Evolutionary conservation across 2,329 filamentous ascomycete species (phyloP).

Genomic region (Diaporthe citri): DNA sequence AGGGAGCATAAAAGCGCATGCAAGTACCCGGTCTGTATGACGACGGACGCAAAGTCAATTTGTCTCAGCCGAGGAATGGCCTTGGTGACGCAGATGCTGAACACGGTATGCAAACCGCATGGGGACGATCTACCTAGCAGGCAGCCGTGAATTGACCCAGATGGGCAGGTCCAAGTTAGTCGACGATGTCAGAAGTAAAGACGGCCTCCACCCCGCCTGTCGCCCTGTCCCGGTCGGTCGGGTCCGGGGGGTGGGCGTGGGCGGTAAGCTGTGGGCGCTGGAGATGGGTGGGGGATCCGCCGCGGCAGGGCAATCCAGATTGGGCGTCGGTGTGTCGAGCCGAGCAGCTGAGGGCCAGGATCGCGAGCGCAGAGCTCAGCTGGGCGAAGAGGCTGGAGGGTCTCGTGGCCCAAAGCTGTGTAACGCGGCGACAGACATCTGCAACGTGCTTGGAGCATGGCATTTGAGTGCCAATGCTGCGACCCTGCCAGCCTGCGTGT

Average conservation of each 20-base stretch:
- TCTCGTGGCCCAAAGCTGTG: constrained; percentile 22
- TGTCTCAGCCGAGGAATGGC: not conserved
- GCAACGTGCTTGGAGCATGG: constrained; percentile 11
- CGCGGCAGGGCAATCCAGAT: not conserved
- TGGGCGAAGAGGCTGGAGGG: not conserved
- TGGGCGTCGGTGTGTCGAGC: constrained; percentile 5
- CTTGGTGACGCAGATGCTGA: not conserved
- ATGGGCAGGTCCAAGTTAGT: not conserved
- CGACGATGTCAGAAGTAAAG: not conserved
- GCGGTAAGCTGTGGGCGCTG: not conserved
- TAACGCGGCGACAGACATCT: not conserved
- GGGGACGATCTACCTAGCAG: too few species aligned
- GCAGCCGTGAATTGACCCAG: not conserved
- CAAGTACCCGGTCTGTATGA: not conserved
- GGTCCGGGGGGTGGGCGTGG: constrained; percentile 4
- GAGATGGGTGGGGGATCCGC: not conserved
- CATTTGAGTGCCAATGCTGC: not conserved
- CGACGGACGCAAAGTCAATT: not conserved
- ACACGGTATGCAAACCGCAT: not conserved
- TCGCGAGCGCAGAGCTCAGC: not conserved
- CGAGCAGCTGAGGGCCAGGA: constrained; percentile 13
- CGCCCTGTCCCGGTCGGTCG: constrained; percentile 29
- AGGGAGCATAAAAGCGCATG: not conserved
- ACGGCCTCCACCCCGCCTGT: not conserved
- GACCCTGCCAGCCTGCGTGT: not conserved